A percentile compares a stretch with the other conserved stretches of the same genome.
Evolutionary conservation across 345 rosid genomes (phyloP).

Genomic region (Citrus glauca): DNA sequence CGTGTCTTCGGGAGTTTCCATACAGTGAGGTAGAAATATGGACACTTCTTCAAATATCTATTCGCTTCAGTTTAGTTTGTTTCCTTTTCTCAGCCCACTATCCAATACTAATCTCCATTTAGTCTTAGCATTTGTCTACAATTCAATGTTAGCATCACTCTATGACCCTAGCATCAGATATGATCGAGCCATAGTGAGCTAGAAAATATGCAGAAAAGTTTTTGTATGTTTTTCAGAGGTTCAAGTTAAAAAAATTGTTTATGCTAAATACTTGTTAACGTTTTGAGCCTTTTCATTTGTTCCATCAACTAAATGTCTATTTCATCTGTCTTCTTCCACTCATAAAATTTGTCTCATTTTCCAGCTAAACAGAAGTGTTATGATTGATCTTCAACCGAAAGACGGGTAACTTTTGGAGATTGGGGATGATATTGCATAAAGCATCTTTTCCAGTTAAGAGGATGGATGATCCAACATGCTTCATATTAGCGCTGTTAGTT

Average conservation of each 20-base stretch:
- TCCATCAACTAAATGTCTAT: neutral
- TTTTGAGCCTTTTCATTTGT: neutral
- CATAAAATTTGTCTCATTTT: neutral
- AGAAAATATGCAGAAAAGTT: neutral
- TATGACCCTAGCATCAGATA: neutral
- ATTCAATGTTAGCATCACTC: neutral
- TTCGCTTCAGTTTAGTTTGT: neutral
- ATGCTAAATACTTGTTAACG: too few species aligned
- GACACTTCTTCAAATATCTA: neutral
- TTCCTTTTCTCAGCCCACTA: neutral
- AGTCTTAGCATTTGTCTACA: neutral
- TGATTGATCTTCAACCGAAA: neutral
- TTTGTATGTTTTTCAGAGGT: neutral
- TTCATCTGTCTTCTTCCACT: neutral
- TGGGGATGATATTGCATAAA: neutral
- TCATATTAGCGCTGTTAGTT: neutral
- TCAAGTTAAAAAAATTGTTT: too few species aligned
- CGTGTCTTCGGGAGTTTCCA: constrained; percentile 56
- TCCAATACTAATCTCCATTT: neutral
- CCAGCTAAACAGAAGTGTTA: neutral
- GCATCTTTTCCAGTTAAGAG: neutral
- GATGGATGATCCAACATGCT: neutral
- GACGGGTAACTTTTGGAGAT: neutral
- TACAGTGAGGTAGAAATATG: constrained; percentile 44
- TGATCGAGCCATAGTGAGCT: neutral